phyloP scores from a whole-genome alignment of 768 basidiomycete genomes.

The Termitomyces sp. region DNA sequence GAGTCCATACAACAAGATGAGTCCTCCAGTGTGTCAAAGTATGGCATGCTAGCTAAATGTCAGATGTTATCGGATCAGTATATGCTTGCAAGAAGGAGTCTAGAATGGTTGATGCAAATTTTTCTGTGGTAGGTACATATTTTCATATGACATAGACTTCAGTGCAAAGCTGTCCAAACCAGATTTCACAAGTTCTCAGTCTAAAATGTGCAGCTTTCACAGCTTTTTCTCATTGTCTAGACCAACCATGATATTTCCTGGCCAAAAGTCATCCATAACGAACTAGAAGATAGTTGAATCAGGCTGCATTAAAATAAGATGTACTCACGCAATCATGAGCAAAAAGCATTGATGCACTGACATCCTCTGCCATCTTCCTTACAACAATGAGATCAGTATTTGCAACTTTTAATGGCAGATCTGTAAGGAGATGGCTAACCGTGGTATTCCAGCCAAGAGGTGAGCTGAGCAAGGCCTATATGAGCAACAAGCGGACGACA shows the following conservation, averaged over 20 bases:
- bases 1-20: constrained; percentile 51
- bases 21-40: constrained; percentile 48
- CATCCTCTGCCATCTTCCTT: constrained; percentile 26
- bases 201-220: constrained; percentile 24
- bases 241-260: neutral
- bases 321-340: constrained; percentile 5
- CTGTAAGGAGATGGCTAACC: too few relatives aligned
- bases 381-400: constrained; percentile 29
- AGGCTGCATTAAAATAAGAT: neutral
- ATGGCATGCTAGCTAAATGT: constrained; percentile 25
- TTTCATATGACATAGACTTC: too few relatives aligned
- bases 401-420: constrained; percentile 33
- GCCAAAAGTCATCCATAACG: neutral
- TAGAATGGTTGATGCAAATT: too few relatives aligned
- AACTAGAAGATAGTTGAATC: too few relatives aligned
- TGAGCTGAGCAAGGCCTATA: too few relatives aligned
- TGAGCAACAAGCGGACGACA: too few relatives aligned
- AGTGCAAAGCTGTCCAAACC: too few relatives aligned
- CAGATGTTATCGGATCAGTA: constrained; percentile 9
- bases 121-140: too few relatives aligned
- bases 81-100: constrained; percentile 22
- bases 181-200: too few relatives aligned
- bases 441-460: too few relatives aligned
- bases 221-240: too few relatives aligned
- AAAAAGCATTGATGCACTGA: constrained; percentile 3